These are phyloP conservation scores for Dipteronia sinensis DNA, from an alignment of 345 rosid genomes.

Conservation along the genomic window DNA sequence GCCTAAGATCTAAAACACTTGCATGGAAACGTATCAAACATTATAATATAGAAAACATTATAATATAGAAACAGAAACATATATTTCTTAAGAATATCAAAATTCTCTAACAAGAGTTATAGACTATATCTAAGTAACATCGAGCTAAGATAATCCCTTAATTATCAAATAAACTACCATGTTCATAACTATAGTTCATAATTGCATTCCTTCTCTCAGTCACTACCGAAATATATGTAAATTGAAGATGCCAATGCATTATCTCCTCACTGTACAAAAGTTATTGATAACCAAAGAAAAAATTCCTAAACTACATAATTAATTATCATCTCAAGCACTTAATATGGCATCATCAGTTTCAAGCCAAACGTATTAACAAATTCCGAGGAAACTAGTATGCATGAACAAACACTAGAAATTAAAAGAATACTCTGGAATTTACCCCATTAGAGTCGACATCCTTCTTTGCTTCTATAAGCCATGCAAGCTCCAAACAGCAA, in stretches of 20 bases:
- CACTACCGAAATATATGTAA: too few species aligned
- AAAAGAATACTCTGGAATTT: background rate
- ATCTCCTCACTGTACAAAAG: too few species aligned
- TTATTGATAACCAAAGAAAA: background rate
- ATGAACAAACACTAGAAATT: background rate
- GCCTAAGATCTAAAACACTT: too few species aligned
- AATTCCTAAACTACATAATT: background rate
- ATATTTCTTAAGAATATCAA: too few species aligned
- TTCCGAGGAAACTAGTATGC: background rate
- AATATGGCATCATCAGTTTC: background rate
- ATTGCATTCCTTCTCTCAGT: too few species aligned
- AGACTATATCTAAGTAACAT: too few species aligned
- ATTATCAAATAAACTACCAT: background rate
- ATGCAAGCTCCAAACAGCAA: slow-evolving; percentile 39
- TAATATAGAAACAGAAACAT: too few species aligned
- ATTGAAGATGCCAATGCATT: too few species aligned
- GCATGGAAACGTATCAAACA: too few species aligned
- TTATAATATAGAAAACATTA: too few species aligned
- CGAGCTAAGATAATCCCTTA: background rate
- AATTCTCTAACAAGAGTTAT: too few species aligned
- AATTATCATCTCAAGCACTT: background rate
- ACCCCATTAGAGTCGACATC: slow-evolving; percentile 42
- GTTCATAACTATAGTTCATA: too few species aligned
- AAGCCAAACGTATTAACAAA: background rate
- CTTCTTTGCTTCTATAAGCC: slow-evolving; percentile 46